phyloP scores from a whole-genome alignment of 2,329 filamentous ascomycete genomes.

The Ophiostoma ulmi region DNA sequence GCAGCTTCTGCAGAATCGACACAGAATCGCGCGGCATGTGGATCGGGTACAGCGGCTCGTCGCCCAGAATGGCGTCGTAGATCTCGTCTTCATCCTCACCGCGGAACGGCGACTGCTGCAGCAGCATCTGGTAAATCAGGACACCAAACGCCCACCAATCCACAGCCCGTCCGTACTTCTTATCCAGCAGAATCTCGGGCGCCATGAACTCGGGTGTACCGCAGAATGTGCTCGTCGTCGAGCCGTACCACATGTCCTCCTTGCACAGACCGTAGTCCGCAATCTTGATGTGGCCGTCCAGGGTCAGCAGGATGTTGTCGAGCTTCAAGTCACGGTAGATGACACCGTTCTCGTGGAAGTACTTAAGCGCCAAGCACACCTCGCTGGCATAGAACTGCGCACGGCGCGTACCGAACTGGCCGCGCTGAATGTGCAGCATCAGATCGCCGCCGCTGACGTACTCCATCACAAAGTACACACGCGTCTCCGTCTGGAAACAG shows the following conservation, averaged over 20 bases:
- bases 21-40: slow-evolving; percentile 98
- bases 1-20: slow-evolving; percentile 92
- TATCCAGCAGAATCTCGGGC: slow-evolving; percentile 95
- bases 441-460: slow-evolving; percentile 97
- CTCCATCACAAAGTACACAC: slow-evolving; percentile 99
- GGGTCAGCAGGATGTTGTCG: slow-evolving; percentile 82
- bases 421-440: slow-evolving; percentile 97
- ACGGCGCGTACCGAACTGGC: slow-evolving; percentile 90
- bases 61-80: slow-evolving; percentile 95
- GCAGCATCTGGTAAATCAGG: slow-evolving; percentile 97
- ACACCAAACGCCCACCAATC: slow-evolving; percentile 99
- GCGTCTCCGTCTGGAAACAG: slow-evolving; percentile 97
- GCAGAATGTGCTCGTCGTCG: slow-evolving; percentile 95
- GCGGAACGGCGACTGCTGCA: slow-evolving; percentile 97
- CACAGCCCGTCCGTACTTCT: slow-evolving; percentile 94
- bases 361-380: slow-evolving; percentile 94
- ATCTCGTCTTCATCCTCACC: slow-evolving; percentile 99
- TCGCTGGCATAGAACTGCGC: slow-evolving; percentile 99
- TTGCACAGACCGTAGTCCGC: slow-evolving; percentile 98
- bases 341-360: slow-evolving; percentile 98
- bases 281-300: slow-evolving; percentile 98
- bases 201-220: slow-evolving; percentile 99
- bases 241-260: slow-evolving; percentile 99
- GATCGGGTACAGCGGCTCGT: slow-evolving; percentile 95
- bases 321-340: slow-evolving; percentile 98